Evolutionary conservation across 805 yeast species (phyloP).

Genomic region (Schwanniomyces occidentalis): DNA sequence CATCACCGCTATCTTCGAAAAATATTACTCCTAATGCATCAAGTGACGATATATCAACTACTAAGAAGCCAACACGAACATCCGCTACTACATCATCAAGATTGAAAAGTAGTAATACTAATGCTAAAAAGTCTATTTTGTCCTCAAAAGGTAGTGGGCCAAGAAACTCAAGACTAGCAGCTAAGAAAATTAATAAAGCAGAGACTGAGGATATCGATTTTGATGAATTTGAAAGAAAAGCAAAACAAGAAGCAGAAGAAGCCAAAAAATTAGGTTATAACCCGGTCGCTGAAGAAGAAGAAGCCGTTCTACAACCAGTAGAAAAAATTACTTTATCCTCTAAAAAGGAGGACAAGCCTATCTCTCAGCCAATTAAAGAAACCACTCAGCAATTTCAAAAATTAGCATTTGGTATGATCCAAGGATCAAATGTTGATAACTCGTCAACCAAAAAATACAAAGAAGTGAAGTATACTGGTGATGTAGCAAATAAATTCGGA

Average conservation of each 20-base stretch:
- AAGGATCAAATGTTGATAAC: constrained; percentile 44
- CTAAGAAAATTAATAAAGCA: constrained; percentile 50
- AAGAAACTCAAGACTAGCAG: constrained; percentile 56
- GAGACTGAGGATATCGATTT: constrained; percentile 53
- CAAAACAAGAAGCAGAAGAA: constrained; percentile 78
- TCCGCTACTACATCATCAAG: constrained; percentile 17
- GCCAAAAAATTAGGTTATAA: constrained; percentile 54
- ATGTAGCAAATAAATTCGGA: constrained; percentile 77
- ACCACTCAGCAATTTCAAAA: constrained; percentile 73
- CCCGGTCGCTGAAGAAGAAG: constrained; percentile 30
- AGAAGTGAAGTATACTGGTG: constrained; percentile 69
- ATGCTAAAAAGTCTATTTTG: constrained; percentile 35
- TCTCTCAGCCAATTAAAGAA: constrained; percentile 38
- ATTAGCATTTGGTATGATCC: constrained; percentile 88
- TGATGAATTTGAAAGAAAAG: constrained; percentile 70
- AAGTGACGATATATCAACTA: constrained; percentile 32
- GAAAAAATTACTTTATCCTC: constrained; percentile 4
- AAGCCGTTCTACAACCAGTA: constrained; percentile 8
- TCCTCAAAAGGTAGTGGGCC: constrained; percentile 55
- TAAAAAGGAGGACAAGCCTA: constrained; percentile 6
- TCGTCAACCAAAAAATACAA: constrained; percentile 41
- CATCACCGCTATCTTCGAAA: constrained; percentile 51
- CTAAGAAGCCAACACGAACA: constrained; percentile 21
- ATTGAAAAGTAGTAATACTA: constrained; percentile 13
- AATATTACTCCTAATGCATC: constrained; percentile 45